A percentile compares a stretch with the other conserved stretches of the same genome.
These are phyloP conservation scores for Achaetomiella virescens DNA, from an alignment of 495 filamentous ascomycete species.

Conservation along the genomic window DNA sequence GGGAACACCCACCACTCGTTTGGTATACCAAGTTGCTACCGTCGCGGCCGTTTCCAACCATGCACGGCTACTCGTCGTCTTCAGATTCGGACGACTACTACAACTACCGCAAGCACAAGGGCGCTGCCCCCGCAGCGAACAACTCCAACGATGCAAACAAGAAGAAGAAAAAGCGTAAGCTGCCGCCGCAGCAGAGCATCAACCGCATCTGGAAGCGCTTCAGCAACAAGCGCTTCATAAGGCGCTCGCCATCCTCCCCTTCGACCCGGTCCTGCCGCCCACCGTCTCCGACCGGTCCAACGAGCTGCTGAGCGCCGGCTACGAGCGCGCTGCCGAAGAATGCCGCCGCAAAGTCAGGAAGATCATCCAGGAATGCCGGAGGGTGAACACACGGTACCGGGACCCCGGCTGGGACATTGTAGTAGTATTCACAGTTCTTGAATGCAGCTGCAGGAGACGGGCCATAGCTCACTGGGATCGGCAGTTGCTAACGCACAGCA, in stretches of 20 bases:
- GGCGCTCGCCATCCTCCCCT: constrained; percentile 43
- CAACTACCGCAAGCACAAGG: constrained; percentile 29
- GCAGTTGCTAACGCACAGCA: constrained; percentile 19
- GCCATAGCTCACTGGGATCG: no score
- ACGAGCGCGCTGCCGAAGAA: constrained; percentile 65
- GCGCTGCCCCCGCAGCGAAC: constrained; percentile 14
- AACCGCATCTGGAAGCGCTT: constrained; percentile 79
- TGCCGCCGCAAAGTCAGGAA: constrained; percentile 77
- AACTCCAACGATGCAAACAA: constrained; percentile 30
- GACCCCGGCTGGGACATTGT: constrained; percentile 82
- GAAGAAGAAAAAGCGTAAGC: constrained; percentile 51
- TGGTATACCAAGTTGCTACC: background rate
- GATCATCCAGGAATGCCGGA: constrained; percentile 77
- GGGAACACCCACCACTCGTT: background rate
- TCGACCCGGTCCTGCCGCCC: constrained; percentile 42
- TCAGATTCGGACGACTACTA: constrained; percentile 33
- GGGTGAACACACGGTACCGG: constrained; percentile 84
- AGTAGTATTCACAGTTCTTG: no score
- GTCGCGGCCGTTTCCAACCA: constrained; percentile 16
- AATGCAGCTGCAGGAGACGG: constrained; percentile 7
- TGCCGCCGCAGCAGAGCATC: constrained; percentile 67
- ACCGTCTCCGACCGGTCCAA: constrained; percentile 41
- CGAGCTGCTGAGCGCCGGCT: constrained; percentile 51
- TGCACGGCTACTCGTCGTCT: constrained; percentile 35
- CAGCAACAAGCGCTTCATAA: constrained; percentile 53